These are phyloP conservation scores for Lipomyces japonicus DNA, from an alignment of 805 yeast genomes.

Conservation along the genomic window DNA sequence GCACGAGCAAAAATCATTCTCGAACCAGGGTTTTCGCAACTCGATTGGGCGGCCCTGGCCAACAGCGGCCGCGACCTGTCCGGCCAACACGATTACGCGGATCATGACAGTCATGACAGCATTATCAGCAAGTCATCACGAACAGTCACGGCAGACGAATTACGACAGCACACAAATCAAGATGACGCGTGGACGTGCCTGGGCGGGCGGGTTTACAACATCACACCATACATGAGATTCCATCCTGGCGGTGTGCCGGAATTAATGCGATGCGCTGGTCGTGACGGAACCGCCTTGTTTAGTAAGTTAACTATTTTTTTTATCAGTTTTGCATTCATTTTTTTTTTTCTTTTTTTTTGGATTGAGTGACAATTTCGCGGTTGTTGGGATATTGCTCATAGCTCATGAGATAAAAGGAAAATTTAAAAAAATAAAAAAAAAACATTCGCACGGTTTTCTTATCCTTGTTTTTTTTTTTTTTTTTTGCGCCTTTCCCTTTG, in stretches of 20 bases:
- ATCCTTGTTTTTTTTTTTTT: too few species aligned
- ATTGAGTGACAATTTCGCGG: too few species aligned
- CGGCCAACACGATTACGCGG: conserved; percentile 16
- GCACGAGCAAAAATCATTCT: conserved; percentile 55
- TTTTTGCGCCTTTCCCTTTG: too few species aligned
- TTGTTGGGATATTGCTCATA: too few species aligned
- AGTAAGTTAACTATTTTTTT: conserved; percentile 46
- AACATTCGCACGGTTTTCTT: too few species aligned
- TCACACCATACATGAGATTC: conserved; percentile 76
- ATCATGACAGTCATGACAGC: too few species aligned
- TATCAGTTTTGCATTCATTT: conserved; percentile 33
- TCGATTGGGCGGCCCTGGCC: conserved; percentile 76
- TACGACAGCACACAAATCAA: conserved; percentile 53
- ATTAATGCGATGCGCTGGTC: conserved; percentile 73
- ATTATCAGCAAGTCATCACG: background rate
- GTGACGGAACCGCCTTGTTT: conserved; percentile 74
- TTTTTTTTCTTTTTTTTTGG: too few species aligned
- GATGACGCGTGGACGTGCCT: conserved; percentile 85
- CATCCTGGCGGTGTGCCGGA: conserved; percentile 93
- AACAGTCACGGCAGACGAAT: conserved; percentile 48
- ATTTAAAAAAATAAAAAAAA: too few species aligned
- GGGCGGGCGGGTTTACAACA: conserved; percentile 75
- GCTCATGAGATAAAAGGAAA: too few species aligned
- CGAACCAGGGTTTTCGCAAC: conserved; percentile 76
- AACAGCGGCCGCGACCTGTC: conserved; percentile 49